Evolutionary conservation across 148 eudicot genomes (phyloP), one percentile per base, ranked within the genome.

Genomic region (Limonium bicolor): DNA sequence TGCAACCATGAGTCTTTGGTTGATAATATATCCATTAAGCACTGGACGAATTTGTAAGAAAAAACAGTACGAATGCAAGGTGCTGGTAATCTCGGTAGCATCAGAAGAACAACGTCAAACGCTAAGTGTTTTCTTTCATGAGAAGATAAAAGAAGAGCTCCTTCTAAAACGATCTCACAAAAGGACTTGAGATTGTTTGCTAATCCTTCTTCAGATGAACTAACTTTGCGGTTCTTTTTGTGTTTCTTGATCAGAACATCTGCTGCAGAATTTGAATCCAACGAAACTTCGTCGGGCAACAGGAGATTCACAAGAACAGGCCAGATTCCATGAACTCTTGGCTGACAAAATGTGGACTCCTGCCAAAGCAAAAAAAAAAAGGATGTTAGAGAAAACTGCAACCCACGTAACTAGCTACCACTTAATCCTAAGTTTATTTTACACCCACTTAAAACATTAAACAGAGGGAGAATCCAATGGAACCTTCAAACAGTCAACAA

Each of bases 301-400:
- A 85, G 74, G 35, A 69, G 48, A 62, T 68, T 78, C 37, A 71
- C 59, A 40, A 92, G 30, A 43, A 63, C 66, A 53, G 77, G 78
- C 99, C 99, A 92, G 11, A 92, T 59, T 58, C 88, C 70, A 64
- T 92, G 99, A 51, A 85, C 80, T 58, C 95, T 76, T 20, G 99
- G 95, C 62, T 76, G 88, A 64, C 94, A 90, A 57, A 80, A 90
- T 27, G 95, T 71, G 14, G 95, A 81, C 48, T 84, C 93, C 95
- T 81, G 86, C 56, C 72, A 48, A 14, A 36, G 17, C 20, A 23
- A 24, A 54, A 36, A 27, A 36, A 29, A 50, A 44, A 10, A 12
- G 20, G 25, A 24, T n/a, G n/a, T n/a, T n/a, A n/a, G n/a, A n/a
- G n/a, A n/a, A n/a, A n/a, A n/a, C n/a, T n/a, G n/a, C n/a, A n/a